Evolutionary conservation across 331 rosid genomes (phyloP), one percentile per base, ranked within the genome.

Genomic region (Rosa hybrid): DNA sequence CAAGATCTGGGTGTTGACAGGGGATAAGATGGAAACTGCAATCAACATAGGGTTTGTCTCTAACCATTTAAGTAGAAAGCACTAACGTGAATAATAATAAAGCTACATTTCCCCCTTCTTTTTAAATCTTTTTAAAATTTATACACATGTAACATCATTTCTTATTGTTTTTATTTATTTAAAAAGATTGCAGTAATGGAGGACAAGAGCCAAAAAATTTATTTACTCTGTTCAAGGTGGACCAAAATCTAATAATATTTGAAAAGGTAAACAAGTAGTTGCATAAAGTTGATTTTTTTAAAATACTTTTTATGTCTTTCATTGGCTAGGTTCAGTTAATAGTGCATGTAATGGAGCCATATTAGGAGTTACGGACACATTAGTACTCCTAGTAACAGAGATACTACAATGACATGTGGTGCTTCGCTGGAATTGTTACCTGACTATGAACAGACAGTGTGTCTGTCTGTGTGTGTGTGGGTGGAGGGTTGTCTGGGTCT

Each of bases 11-110:
- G 97, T 96, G 78, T 83, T 96, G 85, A 96, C 99, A 0, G 97
- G 99, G 62, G 99, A 96, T 86, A 96, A 96, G 89, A 96, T 96
- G 99, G 99, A 96, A 90, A 96, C 99, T 68, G 98, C 99, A 80
- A 96, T 96, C 92, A 96, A 96, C 85, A 96, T 96, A 82, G 98
- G 98, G 99, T 96, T 83, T 18, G 93, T 89, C 77, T 75, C 81
- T 63, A 59, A 68, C 71, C 74, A 78, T 6, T 68, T 51, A 63
- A 79, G 78, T 77, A 42, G 46, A 78, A 70, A 38, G 12, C 72
- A 72, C 9, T 76, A 8, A 2, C 62, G 23, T 77, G 38, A 23
- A 20, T 65, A 12, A 7, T n/a, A 34, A 34, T 34, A 34, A 34
- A 34, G 38, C 30, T 27, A 27, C 2, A 27, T 27, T 27, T 27